phyloP scores from a whole-genome alignment of 73 alveolate species.

The Halteria grandinella region DNA sequence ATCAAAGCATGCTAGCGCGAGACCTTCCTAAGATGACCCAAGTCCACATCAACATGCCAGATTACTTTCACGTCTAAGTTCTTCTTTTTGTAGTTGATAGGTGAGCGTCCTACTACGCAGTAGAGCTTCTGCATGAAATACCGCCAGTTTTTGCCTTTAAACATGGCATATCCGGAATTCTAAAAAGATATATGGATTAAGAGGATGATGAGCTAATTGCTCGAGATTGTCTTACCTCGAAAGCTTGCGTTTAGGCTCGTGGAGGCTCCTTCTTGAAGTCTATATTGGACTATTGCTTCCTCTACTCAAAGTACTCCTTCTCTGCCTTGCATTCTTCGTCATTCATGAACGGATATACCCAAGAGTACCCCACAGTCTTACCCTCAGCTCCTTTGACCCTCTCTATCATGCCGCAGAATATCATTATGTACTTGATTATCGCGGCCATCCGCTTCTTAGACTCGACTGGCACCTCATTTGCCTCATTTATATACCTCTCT shows the following conservation, averaged over 20 bases:
- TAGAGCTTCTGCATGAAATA: slow-evolving; percentile 76
- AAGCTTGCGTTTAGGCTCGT: slow-evolving; percentile 11
- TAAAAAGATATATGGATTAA: too few relatives aligned
- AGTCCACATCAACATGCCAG: slow-evolving; percentile 88
- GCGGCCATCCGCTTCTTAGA: too few relatives aligned
- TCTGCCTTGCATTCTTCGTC: not conserved
- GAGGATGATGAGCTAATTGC: too few relatives aligned
- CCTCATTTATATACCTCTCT: too few relatives aligned
- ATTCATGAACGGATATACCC: too few relatives aligned
- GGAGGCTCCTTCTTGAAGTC: slow-evolving; percentile 56
- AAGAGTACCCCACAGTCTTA: too few relatives aligned
- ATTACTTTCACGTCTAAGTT: slow-evolving; percentile 3
- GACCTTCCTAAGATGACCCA: slow-evolving; percentile 76
- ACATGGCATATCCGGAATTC: slow-evolving; percentile 89
- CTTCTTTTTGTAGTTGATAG: slow-evolving; percentile 48
- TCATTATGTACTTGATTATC: slow-evolving; percentile 12
- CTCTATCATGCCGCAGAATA: slow-evolving; percentile 25
- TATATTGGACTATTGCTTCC: slow-evolving; percentile 8
- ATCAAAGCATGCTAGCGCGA: slow-evolving; percentile 87
- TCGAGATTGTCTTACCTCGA: slow-evolving; percentile 30
- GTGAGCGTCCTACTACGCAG: slow-evolving; percentile 84
- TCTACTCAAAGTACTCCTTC: slow-evolving; percentile 14
- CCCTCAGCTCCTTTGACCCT: not conserved
- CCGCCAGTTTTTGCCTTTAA: slow-evolving; percentile 82
- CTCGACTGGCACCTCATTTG: too few relatives aligned